A percentile compares a stretch with the other conserved stretches of the same genome.
These are phyloP conservation scores for Pichia sp. DNA, from an alignment of 1,139 yeast species.

Conservation along the genomic window DNA sequence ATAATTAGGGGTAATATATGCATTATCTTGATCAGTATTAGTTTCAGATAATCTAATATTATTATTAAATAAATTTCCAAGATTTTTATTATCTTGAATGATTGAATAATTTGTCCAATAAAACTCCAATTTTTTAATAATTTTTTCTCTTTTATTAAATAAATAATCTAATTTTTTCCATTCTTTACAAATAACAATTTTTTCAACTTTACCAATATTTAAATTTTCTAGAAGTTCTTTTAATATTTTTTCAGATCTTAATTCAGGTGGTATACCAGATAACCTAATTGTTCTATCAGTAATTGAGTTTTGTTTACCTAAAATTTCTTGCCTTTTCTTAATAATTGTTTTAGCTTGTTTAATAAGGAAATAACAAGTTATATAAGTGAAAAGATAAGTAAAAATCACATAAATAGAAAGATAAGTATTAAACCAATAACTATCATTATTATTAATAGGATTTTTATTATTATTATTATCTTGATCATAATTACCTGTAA, in stretches of 20 bases:
- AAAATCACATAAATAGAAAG: constrained; percentile 81
- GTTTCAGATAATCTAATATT: constrained; percentile 2
- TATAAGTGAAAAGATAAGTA: constrained; percentile 73
- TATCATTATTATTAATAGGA: constrained; percentile 16
- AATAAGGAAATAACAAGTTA: constrained; percentile 57
- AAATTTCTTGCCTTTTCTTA: constrained; percentile 67
- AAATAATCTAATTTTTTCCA: constrained; percentile 70
- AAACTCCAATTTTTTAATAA: constrained; percentile 56
- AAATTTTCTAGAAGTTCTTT: constrained; percentile 69
- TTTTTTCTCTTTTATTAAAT: constrained; percentile 49
- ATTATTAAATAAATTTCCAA: background rate
- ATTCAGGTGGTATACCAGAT: constrained; percentile 84
- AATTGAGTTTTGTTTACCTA: constrained; percentile 83
- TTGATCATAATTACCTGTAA: constrained; percentile 54
- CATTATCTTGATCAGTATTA: background rate
- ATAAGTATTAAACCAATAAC: constrained; percentile 30
- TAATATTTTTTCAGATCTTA: constrained; percentile 63
- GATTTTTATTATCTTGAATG: background rate
- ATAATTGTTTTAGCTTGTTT: constrained; percentile 69
- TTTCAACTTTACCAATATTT: constrained; percentile 73
- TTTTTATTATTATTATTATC: constrained; percentile 28
- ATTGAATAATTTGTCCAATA: constrained; percentile 67
- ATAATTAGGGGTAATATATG: no score
- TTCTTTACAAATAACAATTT: constrained; percentile 73
- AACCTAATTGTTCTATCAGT: constrained; percentile 88